Base-by-base conservation (phyloP, 2,329 filamentous ascomycete species). In the Aspergillus fumigatiaffinis region DNA sequence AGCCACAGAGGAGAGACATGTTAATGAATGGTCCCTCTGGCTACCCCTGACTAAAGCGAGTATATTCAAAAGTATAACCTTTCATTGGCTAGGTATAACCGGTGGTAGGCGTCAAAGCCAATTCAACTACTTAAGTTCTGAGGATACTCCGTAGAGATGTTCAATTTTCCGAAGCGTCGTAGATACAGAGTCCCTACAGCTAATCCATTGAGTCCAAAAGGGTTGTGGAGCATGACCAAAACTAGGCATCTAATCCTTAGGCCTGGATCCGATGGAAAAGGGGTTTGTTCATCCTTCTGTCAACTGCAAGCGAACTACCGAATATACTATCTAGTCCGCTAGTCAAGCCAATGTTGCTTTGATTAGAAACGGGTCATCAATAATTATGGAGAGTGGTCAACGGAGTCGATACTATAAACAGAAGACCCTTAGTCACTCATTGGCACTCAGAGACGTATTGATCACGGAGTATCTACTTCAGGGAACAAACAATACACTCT, bases 21-120 rank as follows among this genome's bases (percentile, higher is more conserved):
- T 38, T 38, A 17, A 17, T 38, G 32, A 38, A 38, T 17, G 1
- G 6, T 2, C 6, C 14, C 32, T 17, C 2, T 7, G 32, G 32
- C 17, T 38, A 38, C 32, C 32, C 32, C 32, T 38, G 32, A 38
- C 32, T 38, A 17, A 38, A 38, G 14, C 14, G 6, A 17, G 14
- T 14, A 53, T 58, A 55, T 58, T 50, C 52, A 48, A 52, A 44
- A 20, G 50, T 35, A 50, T 35, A 35, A 6, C 44, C 28, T 56
- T 38, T 35, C 2, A 38, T 29, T 54, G 8, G 49, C 53, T 54
- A 50, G 44, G 32, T 29, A 41, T 29, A 35, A 6, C 32, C 12
- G 4, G 32, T 35, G 12, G 17, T 35, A 17, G 32, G 32, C 32
- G 32, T 17, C 12, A 35, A 35, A 17, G 4, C 32, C 32, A 35